Percentiles rank a stretch among this genome's conserved stretches.
Conservation (phyloP, 139 green algal genomes). For the Chlamydomonas applanata region DNA sequence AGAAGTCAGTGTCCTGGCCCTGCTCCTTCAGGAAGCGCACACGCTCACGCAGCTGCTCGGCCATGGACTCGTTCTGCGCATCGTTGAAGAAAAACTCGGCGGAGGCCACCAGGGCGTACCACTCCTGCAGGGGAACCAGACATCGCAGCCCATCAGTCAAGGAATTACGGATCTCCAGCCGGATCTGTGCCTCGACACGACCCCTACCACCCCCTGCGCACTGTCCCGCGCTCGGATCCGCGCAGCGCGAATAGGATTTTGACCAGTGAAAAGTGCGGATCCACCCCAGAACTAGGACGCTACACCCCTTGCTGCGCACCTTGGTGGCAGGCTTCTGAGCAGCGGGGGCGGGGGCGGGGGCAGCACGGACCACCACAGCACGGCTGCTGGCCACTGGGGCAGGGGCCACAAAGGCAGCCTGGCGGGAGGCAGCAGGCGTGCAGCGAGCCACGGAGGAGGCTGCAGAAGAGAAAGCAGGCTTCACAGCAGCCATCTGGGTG, state of each 20-base stretch:
- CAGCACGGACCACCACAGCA: background rate
- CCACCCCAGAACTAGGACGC: background rate
- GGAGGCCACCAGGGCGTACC: constrained; percentile 74
- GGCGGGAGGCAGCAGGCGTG: too few species aligned
- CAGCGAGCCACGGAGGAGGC: background rate
- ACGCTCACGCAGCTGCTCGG: constrained; percentile 84
- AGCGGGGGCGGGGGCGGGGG: constrained; percentile 5
- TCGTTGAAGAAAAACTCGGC: constrained; percentile 89
- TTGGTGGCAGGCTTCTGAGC: constrained; percentile 13
- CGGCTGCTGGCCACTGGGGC: background rate
- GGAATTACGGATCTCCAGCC: background rate
- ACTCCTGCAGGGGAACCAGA: constrained; percentile 48
- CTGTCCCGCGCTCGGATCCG: too few species aligned
- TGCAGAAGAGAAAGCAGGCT: constrained; percentile 9
- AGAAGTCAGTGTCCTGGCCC: constrained; percentile 67
- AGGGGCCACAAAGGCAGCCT: background rate
- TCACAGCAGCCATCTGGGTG: background rate
- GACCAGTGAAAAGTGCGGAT: background rate
- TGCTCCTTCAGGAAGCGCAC: constrained; percentile 68
- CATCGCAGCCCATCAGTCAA: background rate
- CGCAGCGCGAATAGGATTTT: too few species aligned
- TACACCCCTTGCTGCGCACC: background rate
- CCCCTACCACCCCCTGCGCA: too few species aligned
- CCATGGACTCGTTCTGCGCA: constrained; percentile 84
- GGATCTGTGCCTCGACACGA: too few species aligned